Conservation (phyloP, 495 filamentous ascomycete species). For the Trypethelium eluteriae region DNA sequence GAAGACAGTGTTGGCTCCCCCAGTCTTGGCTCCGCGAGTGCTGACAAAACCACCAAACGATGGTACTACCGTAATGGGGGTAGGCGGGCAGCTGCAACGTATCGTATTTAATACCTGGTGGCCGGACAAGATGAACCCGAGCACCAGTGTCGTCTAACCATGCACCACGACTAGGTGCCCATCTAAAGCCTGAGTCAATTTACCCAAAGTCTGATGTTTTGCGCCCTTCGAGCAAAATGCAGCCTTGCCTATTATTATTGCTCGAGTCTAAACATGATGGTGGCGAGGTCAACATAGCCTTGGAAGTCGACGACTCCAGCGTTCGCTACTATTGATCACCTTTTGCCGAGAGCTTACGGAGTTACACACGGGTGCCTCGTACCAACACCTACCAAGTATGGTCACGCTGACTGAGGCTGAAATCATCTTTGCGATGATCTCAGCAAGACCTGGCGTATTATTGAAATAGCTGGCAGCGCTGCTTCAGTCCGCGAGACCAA, state of each 20-base stretch:
- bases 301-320: too few relatives aligned
- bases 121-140: neutral
- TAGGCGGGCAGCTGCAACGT: constrained; percentile 6
- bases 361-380: neutral
- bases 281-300: neutral
- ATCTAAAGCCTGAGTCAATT: too few relatives aligned
- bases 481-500: neutral
- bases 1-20: neutral
- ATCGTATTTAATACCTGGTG: neutral
- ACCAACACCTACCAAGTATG: neutral
- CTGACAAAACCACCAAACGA: neutral
- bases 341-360: too few relatives aligned
- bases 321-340: too few relatives aligned
- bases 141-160: neutral
- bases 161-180: neutral
- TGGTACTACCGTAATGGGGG: neutral
- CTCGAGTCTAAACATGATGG: too few relatives aligned
- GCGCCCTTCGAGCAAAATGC: neutral
- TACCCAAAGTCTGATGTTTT: too few relatives aligned
- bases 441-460: neutral
- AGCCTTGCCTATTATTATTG: neutral
- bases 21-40: neutral
- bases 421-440: too few relatives aligned
- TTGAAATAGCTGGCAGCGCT: neutral
- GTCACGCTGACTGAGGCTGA: constrained; percentile 1